Conservation (phyloP, 2,329 filamentous ascomycete genomes). For the Trichoderma harzianum region DNA sequence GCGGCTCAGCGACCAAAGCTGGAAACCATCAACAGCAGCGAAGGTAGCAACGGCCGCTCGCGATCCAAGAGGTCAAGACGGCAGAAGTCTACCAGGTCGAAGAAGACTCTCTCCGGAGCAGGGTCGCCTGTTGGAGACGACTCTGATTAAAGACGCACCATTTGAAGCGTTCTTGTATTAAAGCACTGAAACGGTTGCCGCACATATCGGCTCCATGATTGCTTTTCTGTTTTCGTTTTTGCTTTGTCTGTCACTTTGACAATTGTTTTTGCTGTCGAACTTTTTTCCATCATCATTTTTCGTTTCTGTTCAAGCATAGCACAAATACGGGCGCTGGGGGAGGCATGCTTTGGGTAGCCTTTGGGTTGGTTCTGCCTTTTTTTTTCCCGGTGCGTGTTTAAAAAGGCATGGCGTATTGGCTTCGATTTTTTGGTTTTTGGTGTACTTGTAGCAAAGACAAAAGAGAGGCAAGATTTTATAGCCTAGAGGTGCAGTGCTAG, state of each 20-base stretch:
- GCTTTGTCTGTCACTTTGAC: conserved; percentile 13
- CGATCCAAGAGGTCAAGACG: conserved; percentile 31
- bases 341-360: conserved; percentile 10
- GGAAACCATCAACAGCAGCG: conserved; percentile 46
- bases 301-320: conserved; percentile 12
- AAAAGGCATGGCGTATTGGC: conserved; percentile 6
- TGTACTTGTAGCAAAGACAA: conserved; percentile 13
- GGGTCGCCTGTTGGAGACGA: conserved; percentile 40
- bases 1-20: conserved; percentile 43
- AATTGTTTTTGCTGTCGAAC: neutral
- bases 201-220: neutral
- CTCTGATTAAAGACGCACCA: conserved; percentile 28
- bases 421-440: neutral
- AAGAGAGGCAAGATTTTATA: conserved; percentile 13
- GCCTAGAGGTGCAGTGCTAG: conserved; percentile 16
- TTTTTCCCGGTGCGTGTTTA: conserved; percentile 6
- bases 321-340: conserved; percentile 2
- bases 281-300: neutral
- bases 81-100: conserved; percentile 30
- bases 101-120: conserved; percentile 28
- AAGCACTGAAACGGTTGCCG: neutral
- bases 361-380: conserved; percentile 12
- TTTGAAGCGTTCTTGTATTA: neutral
- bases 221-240: neutral
- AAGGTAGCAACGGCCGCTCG: conserved; percentile 28